Percentiles rank a stretch among this genome's conserved stretches.
These are phyloP conservation scores for Pleurotus giganteus DNA, from an alignment of 768 basidiomycete species.

Conservation along the genomic window DNA sequence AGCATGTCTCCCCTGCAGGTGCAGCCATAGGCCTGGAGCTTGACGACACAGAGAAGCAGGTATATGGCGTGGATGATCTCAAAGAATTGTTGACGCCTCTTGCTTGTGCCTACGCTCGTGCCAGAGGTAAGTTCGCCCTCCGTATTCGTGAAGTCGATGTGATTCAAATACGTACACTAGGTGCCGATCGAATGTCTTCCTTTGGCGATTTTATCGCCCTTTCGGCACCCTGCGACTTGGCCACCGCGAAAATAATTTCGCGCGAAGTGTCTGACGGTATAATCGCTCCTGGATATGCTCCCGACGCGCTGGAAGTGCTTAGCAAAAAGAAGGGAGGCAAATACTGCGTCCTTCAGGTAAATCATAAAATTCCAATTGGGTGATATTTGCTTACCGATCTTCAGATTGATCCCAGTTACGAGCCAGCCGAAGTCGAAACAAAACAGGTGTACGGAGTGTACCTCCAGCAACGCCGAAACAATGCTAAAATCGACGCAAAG, in stretches of 20 bases:
- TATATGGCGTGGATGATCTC: slow-evolving; percentile 95
- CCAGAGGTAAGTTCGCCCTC: slow-evolving; percentile 60
- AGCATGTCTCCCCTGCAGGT: slow-evolving; percentile 98
- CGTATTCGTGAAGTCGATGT: background rate
- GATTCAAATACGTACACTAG: slow-evolving; percentile 32
- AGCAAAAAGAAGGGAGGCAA: slow-evolving; percentile 98
- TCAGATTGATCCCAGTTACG: slow-evolving; percentile 87
- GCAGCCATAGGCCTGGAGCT: slow-evolving; percentile 89
- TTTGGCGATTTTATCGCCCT: slow-evolving; percentile 99
- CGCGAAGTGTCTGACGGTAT: slow-evolving; percentile 98
- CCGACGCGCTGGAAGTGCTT: slow-evolving; percentile 86
- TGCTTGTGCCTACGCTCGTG: slow-evolving; percentile 92
- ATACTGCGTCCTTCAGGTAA: slow-evolving; percentile 93
- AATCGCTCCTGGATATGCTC: slow-evolving; percentile 90
- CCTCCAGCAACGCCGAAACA: slow-evolving; percentile 88
- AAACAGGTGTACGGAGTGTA: slow-evolving; percentile 93
- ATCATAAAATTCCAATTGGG: background rate
- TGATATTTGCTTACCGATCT: background rate
- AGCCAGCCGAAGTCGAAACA: slow-evolving; percentile 79
- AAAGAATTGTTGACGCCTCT: slow-evolving; percentile 87
- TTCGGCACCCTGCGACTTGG: slow-evolving; percentile 87
- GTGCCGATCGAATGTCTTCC: slow-evolving; percentile 98
- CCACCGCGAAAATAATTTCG: slow-evolving; percentile 96
- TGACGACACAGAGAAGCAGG: slow-evolving; percentile 81
- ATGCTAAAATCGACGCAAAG: slow-evolving; percentile 77